phyloP scores from a whole-genome alignment of 2,329 filamentous ascomycete genomes.

The Stachybotrys chlorohalonatus region DNA sequence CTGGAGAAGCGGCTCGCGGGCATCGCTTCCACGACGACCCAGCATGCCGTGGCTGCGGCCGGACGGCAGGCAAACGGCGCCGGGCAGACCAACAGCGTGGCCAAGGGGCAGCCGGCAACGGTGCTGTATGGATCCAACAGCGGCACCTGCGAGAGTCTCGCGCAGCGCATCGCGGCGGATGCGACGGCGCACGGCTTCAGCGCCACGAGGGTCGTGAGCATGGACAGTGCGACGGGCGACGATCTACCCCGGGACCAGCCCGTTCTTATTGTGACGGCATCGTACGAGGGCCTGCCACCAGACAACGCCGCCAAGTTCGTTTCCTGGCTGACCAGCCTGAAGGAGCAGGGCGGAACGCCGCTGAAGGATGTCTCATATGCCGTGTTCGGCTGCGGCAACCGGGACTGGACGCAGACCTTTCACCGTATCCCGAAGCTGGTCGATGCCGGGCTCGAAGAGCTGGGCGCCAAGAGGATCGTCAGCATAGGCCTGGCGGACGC shows the following conservation, averaged over 20 bases:
- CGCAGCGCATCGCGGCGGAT: constrained; percentile 47
- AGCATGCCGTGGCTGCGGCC: background rate
- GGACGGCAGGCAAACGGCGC: background rate
- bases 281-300: constrained; percentile 62
- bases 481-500: constrained; percentile 45
- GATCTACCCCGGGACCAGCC: constrained; percentile 47
- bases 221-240: constrained; percentile 48
- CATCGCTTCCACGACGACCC: background rate
- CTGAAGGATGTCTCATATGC: constrained; percentile 50
- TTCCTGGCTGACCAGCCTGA: constrained; percentile 47
- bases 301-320: constrained; percentile 61
- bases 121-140: constrained; percentile 61
- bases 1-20: constrained; percentile 27
- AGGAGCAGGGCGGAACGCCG: constrained; percentile 27
- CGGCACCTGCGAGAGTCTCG: constrained; percentile 60
- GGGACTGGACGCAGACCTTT: constrained; percentile 49
- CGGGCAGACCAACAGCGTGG: constrained; percentile 1
- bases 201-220: constrained; percentile 36
- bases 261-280: constrained; percentile 54
- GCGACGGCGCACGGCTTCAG: constrained; percentile 46
- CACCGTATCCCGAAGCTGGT: constrained; percentile 52
- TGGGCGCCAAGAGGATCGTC: constrained; percentile 14
- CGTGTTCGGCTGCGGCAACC: constrained; percentile 57
- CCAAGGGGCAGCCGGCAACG: constrained; percentile 29
- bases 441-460: constrained; percentile 33